Percentiles rank a stretch among this genome's conserved stretches.
These are phyloP conservation scores for Fusarium sp. DNA, from an alignment of 2,329 filamentous ascomycete genomes.

Conservation along the genomic window DNA sequence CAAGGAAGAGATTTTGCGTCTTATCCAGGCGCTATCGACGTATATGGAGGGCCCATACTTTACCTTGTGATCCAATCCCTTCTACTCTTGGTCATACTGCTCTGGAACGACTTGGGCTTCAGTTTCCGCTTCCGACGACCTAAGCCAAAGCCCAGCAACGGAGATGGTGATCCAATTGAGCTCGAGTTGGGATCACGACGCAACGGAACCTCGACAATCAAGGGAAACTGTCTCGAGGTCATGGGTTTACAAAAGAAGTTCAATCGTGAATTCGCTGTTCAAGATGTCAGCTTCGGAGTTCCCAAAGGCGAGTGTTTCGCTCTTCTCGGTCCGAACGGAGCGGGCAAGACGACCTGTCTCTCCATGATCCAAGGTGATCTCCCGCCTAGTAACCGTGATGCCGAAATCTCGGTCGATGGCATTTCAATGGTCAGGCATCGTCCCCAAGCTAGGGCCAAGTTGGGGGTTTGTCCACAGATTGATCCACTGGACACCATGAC, in stretches of 20 bases:
- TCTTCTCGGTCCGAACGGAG: conserved; percentile 19
- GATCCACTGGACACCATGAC: conserved; percentile 79
- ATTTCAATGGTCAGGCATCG: conserved; percentile 69
- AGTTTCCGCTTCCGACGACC: not conserved
- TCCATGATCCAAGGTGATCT: conserved; percentile 24
- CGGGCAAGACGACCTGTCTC: conserved; percentile 15
- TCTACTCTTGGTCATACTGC: not conserved
- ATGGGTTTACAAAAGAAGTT: not conserved
- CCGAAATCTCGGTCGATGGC: conserved; percentile 71
- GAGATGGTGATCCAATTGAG: not conserved
- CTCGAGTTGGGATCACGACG: not conserved
- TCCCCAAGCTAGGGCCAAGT: conserved; percentile 67
- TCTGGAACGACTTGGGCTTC: not conserved
- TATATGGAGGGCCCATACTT: not conserved
- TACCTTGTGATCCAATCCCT: not conserved
- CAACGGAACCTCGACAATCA: not conserved
- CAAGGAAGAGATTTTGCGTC: not conserved
- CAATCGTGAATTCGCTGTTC: not conserved
- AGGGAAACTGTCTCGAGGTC: not conserved
- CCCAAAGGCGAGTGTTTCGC: conserved; percentile 5
- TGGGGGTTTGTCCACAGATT: conserved; percentile 76
- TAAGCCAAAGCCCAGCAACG: not conserved
- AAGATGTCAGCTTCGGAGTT: conserved; percentile 2
- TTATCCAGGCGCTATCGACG: not conserved
- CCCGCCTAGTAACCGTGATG: not conserved